Conservation (phyloP, 2,329 filamentous ascomycete genomes). For the Aspergillus sp. region DNA sequence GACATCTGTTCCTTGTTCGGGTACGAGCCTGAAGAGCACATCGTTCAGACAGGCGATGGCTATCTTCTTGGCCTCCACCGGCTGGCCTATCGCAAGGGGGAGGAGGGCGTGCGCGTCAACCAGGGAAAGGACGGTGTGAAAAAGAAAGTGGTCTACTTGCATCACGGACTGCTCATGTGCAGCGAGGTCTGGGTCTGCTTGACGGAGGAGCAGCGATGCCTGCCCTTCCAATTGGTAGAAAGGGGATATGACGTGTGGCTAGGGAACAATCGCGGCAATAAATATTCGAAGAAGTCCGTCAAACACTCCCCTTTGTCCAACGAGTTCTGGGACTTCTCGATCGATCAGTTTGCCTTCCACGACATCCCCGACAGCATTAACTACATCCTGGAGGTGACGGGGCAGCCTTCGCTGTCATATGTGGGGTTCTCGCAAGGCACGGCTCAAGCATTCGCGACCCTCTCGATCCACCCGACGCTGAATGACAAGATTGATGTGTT, state of each 20-base stretch:
- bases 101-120: conserved; percentile 78
- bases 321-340: conserved; percentile 95
- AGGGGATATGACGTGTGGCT: conserved; percentile 96
- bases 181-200: conserved; percentile 97
- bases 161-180: conserved; percentile 97
- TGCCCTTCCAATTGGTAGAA: conserved; percentile 87
- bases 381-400: conserved; percentile 83
- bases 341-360: conserved; percentile 96
- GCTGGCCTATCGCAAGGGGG: conserved; percentile 76
- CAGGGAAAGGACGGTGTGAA: conserved; percentile 60
- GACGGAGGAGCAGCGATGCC: conserved; percentile 78
- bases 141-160: conserved; percentile 89
- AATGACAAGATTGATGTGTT: conserved; percentile 96
- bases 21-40: conserved; percentile 93
- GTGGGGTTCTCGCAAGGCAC: conserved; percentile 97
- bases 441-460: conserved; percentile 89
- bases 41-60: conserved; percentile 91
- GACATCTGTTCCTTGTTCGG: conserved; percentile 91
- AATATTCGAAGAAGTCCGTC: conserved; percentile 95
- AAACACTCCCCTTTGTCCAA: conserved; percentile 70
- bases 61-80: conserved; percentile 89
- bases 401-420: conserved; percentile 83
- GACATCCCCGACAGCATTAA: conserved; percentile 94
- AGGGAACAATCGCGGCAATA: conserved; percentile 97
- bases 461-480: conserved; percentile 87